Conservation (phyloP, 2,329 filamentous ascomycete genomes). For the Colletotrichum sansevieriae region DNA sequence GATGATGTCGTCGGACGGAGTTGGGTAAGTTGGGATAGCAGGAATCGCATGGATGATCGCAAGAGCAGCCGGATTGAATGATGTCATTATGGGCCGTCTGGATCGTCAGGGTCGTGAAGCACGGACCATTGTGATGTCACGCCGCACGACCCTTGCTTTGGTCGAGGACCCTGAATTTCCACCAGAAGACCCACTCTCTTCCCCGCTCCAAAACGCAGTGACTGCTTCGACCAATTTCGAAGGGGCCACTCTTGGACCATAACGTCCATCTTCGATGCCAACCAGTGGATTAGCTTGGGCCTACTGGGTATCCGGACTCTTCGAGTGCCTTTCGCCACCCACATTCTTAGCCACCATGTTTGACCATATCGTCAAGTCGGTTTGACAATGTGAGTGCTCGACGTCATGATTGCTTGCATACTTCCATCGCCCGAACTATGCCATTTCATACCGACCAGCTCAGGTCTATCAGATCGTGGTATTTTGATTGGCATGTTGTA, state of each 20-base stretch:
- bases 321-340: too few species aligned
- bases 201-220: not conserved
- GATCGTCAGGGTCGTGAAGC: constrained; percentile 40
- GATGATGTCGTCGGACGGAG: constrained; percentile 32
- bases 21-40: not conserved
- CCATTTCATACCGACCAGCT: not conserved
- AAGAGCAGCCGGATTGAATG: not conserved
- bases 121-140: constrained; percentile 36
- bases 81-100: constrained; percentile 28
- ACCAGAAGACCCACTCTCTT: not conserved
- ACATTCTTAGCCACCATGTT: too few species aligned
- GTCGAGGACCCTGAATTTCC: constrained; percentile 37
- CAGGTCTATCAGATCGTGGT: too few species aligned
- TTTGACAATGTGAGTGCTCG: not conserved
- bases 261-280: not conserved
- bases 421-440: not conserved
- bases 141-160: constrained; percentile 34
- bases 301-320: not conserved
- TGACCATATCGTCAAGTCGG: not conserved
- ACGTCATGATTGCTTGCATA: not conserved
- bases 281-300: not conserved
- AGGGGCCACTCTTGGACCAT: not conserved
- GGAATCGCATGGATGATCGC: not conserved
- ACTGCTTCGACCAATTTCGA: not conserved
- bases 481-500: too few species aligned